Evolutionary conservation across 192 early-diverging fungal genomes (phyloP), one percentile per base, ranked within the genome.

Genomic region (Gaertneriomyces semiglobifer): DNA sequence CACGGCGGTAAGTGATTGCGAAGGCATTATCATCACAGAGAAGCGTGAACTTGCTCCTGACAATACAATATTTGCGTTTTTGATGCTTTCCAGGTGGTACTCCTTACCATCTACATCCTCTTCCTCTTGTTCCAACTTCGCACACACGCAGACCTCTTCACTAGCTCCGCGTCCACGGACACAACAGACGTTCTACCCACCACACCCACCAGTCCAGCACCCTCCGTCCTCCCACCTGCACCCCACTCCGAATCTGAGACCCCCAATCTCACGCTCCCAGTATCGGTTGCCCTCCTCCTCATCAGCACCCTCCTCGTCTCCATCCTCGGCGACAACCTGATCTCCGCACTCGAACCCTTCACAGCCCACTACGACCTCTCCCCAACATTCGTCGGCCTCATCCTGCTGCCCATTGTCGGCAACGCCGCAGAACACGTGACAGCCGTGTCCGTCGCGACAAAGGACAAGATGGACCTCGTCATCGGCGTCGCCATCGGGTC

Each of bases 391-490:
- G 88, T 98, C 42, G 94, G 94, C 47, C 84, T 98, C 44, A 89
- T 96, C 68, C 65, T 98, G 10, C 66, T 98, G 43, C 93, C 94
- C 4, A 90, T 96, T 44, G 93, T 96, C 19, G 93, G 93, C 42
- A 94, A 94, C 62, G 92, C 90, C 4, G 90, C 92, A 14, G 91
- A 93, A 78, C 92, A 96, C 70, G 84, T 92, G 38, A 93, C 90
- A 0, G 92, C 92, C 19, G 80, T 93, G 19, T 85, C 83, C 1
- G 86, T 84, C 10, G 89, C 93, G 2, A 83, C 90, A 56, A 86
- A 88, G 69, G 87, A 93, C 81, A 94, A 94, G 77, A 94, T 93
- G 93, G 91, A 96, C 68, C 70, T 98, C 46, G 88, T 91, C 0
- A 83, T 98, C 59, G 85, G 90, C 54, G 89, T 96, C 18, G 93